A percentile compares a stretch with the other conserved stretches of the same genome.
Conservation (phyloP, 1,284 basidiomycete genomes). For the Neonothopanus nambi region DNA sequence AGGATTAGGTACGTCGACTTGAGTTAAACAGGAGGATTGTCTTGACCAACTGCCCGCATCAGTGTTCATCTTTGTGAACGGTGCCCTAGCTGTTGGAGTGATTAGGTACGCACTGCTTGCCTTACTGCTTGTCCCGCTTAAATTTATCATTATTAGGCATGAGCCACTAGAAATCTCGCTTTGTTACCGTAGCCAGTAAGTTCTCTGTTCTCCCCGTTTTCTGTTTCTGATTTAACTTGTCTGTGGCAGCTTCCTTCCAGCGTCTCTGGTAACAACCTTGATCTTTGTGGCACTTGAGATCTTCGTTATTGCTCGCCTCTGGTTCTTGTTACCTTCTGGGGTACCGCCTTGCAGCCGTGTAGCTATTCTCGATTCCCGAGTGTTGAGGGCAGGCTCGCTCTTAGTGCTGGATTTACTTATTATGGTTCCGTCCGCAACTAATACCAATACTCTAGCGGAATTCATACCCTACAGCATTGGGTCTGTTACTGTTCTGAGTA, state of each 20-base stretch:
- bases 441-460: slow-evolving; percentile 41
- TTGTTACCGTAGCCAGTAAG: slow-evolving; percentile 43
- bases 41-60: slow-evolving; percentile 6
- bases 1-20: slow-evolving; percentile 37
- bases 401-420: slow-evolving; percentile 47
- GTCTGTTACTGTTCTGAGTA: slow-evolving; percentile 45
- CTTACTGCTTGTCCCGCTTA: too few species aligned
- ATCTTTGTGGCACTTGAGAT: slow-evolving; percentile 42
- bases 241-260: slow-evolving; percentile 39
- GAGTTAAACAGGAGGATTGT: background rate
- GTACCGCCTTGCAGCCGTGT: slow-evolving; percentile 28
- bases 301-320: slow-evolving; percentile 40
- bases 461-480: slow-evolving; percentile 52
- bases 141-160: slow-evolving; percentile 4
- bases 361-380: slow-evolving; percentile 28
- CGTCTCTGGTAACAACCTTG: slow-evolving; percentile 42
- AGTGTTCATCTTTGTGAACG: slow-evolving; percentile 47
- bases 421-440: slow-evolving; percentile 40
- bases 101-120: slow-evolving; percentile 27
- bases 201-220: background rate
- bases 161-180: slow-evolving; percentile 24
- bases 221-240: slow-evolving; percentile 3
- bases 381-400: slow-evolving; percentile 40
- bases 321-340: slow-evolving; percentile 30
- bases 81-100: slow-evolving; percentile 41